phyloP scores from a whole-genome alignment of 2,329 filamentous ascomycete species.

The Phialophora expanda region DNA sequence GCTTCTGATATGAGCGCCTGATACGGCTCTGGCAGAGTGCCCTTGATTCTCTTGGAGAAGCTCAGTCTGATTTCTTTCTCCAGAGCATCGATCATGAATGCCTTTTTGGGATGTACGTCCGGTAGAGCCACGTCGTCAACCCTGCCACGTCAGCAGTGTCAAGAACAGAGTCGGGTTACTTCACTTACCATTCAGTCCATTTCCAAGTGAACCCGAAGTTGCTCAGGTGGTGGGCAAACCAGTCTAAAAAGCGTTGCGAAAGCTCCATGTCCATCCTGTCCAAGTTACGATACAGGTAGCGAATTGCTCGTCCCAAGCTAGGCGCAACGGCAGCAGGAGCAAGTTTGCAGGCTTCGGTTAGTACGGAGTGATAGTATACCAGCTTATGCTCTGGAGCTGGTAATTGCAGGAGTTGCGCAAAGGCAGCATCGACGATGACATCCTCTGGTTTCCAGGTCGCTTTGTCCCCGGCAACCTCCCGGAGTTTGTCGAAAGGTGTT shows the following conservation, averaged over 20 bases:
- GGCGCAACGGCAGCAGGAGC: constrained; percentile 96
- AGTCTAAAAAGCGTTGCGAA: constrained; percentile 86
- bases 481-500: constrained; percentile 87
- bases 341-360: constrained; percentile 95
- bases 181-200: constrained; percentile 86
- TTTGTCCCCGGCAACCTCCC: constrained; percentile 65
- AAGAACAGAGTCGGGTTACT: not conserved
- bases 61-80: constrained; percentile 97
- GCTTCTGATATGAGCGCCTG: constrained; percentile 78
- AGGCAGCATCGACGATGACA: constrained; percentile 94
- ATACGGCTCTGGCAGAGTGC: constrained; percentile 85
- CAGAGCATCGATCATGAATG: constrained; percentile 86
- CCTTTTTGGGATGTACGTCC: constrained; percentile 82
- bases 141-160: constrained; percentile 48
- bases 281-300: constrained; percentile 83
- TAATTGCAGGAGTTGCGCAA: constrained; percentile 90
- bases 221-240: constrained; percentile 96
- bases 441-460: constrained; percentile 98
- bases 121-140: constrained; percentile 80
- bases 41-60: constrained; percentile 94
- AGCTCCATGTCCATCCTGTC: constrained; percentile 87
- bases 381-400: constrained; percentile 89
- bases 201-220: constrained; percentile 99
- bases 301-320: constrained; percentile 88
- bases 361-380: constrained; percentile 93